Evolutionary conservation across 164 flowering plant species (phyloP).

Genomic region (Brasenia schreberi): DNA sequence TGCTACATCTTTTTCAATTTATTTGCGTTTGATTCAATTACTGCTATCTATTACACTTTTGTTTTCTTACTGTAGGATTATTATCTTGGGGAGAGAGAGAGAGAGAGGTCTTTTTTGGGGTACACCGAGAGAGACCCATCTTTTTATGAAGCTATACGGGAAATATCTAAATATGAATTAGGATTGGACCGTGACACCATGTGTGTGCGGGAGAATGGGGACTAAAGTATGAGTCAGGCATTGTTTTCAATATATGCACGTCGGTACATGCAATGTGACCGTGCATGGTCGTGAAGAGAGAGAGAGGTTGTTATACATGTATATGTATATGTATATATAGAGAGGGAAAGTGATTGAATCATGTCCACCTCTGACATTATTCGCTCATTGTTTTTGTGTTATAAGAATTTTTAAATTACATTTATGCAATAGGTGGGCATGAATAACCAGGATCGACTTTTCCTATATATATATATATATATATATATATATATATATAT

Average conservation of each 20-base stretch:
- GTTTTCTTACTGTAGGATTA: background rate
- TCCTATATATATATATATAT: no score
- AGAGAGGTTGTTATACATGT: background rate
- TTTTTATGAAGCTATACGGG: background rate
- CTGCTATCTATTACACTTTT: background rate
- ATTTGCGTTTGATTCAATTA: no score
- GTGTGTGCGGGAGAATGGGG: background rate
- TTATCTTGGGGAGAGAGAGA: background rate
- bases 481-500: no score
- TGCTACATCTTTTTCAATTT: background rate
- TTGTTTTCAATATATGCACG: background rate
- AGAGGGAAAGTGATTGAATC: background rate
- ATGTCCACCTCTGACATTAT: no score
- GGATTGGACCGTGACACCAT: background rate
- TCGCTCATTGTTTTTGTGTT: no score
- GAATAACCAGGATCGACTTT: no score
- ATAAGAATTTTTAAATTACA: no score
- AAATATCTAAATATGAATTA: background rate
- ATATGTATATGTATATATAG: no score
- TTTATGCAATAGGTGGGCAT: no score
- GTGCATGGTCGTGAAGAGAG: background rate
- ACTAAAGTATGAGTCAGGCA: background rate
- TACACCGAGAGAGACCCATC: background rate
- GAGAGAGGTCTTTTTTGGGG: background rate
- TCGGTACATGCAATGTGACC: background rate